Evolutionary conservation across 139 green algal genomes (phyloP), one percentile per base, ranked within the genome.

Genomic region (Coelastrella sp.): DNA sequence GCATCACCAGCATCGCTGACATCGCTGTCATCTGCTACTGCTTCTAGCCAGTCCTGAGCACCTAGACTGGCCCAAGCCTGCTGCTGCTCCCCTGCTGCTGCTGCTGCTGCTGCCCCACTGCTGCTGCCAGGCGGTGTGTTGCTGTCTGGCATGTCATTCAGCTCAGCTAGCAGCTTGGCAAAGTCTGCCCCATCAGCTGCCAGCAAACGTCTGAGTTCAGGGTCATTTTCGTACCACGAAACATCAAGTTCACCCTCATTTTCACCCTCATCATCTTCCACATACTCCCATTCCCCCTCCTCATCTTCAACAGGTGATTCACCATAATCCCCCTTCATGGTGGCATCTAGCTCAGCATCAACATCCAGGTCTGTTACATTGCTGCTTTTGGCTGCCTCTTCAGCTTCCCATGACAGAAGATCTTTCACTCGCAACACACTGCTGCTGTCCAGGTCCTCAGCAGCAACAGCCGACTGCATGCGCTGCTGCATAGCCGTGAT

Each of bases 41-140:
- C 82, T 56, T 87, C 25, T 49, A 87, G 19, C 82, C 82, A 87
- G 27, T 87, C 82, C 59, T 87, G 17, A 17, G 63, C 10, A 6
- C 24, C 27, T 15, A 87, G 11, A 3, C 65, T 27, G 5, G 63
- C 14, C 82, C 82, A 87, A n/a, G 14, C 57, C 6, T 87, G 63
- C 11, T 65, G 27, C 59, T 24, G 22, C 81, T 68, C 19, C 49
- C 11, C 81, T 75, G 59, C 81, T 75, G 58, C 81, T 73, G n/a
- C 59, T 74, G n/a, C 11, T 12, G 20, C 22, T 72, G 57, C 82
- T 78, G 27, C 57, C 11, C 20, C n/a, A 10, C 25, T 79, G 82
- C 82, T 63, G 65, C 82, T 79, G 82, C 63, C 22, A 49, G 61
- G 56, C 17, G 27, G 25, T 35, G 20, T 85, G 49, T 7, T 72